Evolutionary conservation across 2,329 filamentous ascomycete species (phyloP).

Genomic region (Mycosphaerella sp.): DNA sequence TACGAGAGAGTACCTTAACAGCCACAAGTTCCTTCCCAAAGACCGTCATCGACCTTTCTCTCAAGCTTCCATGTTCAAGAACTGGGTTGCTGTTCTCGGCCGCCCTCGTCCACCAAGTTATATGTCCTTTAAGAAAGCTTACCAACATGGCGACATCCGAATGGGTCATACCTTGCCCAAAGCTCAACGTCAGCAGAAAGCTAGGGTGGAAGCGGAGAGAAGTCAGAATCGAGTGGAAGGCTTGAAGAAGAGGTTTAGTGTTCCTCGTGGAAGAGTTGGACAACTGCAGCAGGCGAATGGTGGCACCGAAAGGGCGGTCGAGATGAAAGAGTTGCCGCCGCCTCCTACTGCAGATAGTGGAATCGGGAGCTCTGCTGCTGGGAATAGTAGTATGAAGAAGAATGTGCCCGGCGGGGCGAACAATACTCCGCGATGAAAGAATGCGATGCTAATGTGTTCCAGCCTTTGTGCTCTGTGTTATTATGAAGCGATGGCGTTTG

Average conservation of each 20-base stretch:
- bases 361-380: background rate
- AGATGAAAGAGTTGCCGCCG: conserved; percentile 56
- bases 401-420: conserved; percentile 9
- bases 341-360: conserved; percentile 10
- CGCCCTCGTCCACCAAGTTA: conserved; percentile 84
- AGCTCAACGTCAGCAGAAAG: conserved; percentile 12
- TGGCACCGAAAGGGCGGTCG: conserved; percentile 41
- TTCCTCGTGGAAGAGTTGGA: conserved; percentile 8
- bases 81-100: conserved; percentile 74
- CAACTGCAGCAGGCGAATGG: conserved; percentile 23
- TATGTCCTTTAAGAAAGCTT: conserved; percentile 73
- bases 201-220: conserved; percentile 11
- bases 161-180: conserved; percentile 49
- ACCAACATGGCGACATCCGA: conserved; percentile 76
- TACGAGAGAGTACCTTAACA: conserved; percentile 91
- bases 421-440: conserved; percentile 9
- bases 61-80: conserved; percentile 66
- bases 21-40: conserved; percentile 86
- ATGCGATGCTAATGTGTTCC: background rate
- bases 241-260: conserved; percentile 44
- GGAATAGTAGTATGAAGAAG: background rate
- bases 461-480: background rate
- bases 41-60: conserved; percentile 87
- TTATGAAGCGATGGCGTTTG: background rate
- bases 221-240: conserved; percentile 44